A percentile compares a stretch with the other conserved stretches of the same genome.
Conservation (phyloP, 306 rosid genomes). For the Herpetospermum pedunculosum region DNA sequence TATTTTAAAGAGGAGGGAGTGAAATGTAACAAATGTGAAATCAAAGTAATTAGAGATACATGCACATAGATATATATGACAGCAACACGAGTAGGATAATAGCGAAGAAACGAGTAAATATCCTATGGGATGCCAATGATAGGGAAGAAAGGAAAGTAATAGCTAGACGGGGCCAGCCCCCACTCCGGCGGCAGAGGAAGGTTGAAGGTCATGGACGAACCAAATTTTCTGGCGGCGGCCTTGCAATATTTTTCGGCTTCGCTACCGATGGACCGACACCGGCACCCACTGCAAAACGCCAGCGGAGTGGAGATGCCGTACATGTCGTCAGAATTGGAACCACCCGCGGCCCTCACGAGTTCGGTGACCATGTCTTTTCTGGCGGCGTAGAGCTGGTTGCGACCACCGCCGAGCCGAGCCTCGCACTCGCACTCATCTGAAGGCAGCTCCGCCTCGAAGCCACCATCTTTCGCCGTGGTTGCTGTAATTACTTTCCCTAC, state of each 20-base stretch:
- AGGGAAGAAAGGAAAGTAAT: constrained; percentile 61
- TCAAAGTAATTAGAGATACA: too few species aligned
- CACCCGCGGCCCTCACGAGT: constrained; percentile 13
- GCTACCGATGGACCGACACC: constrained; percentile 27
- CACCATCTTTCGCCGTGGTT: constrained; percentile 46
- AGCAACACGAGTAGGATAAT: not conserved
- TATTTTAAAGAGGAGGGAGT: too few species aligned
- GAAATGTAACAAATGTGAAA: too few species aligned
- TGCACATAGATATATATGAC: too few species aligned
- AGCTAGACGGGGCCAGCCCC: constrained; percentile 83
- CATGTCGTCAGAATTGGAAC: constrained; percentile 11
- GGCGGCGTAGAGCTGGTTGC: constrained; percentile 38
- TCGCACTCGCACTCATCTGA: constrained; percentile 40
- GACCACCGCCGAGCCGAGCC: constrained; percentile 55
- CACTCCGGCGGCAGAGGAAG: constrained; percentile 66
- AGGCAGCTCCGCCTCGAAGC: constrained; percentile 41
- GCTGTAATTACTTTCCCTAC: constrained; percentile 27
- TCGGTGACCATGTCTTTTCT: constrained; percentile 25
- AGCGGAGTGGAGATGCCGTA: constrained; percentile 57
- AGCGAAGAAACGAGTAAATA: not conserved
- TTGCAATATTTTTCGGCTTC: constrained; percentile 16
- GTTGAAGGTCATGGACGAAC: constrained; percentile 51
- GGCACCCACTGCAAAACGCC: constrained; percentile 45
- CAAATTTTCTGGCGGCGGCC: constrained; percentile 4
- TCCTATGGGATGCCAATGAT: constrained; percentile 85